Base-by-base conservation (phyloP, 148 eudicot species). In the Simmondsia chinensis region DNA sequence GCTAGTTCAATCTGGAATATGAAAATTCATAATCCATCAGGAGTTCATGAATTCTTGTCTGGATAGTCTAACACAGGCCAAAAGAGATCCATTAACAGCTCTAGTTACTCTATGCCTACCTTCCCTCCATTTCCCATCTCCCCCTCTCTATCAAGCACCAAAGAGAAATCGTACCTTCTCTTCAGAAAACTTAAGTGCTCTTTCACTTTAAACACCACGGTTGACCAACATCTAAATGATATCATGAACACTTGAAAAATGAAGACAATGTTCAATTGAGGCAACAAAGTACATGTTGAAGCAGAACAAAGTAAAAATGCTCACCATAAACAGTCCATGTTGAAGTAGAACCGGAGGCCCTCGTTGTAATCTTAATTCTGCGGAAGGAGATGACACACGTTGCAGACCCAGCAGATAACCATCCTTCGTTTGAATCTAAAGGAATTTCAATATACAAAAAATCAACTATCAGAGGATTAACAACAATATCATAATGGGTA, bases 271-370 rank as follows among this genome's bases (percentile, higher is more conserved):
- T 12, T 23, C n/a, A 50, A 42, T 12, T 12, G 21, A 7, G 32
- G 42, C 8, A 9, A 8, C 2, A 26, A 9, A 24, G 6, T 9
- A 11, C 6, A 7, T 49, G 13, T 34, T 9, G 0, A 7, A 1
- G 17, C 0, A 12, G 7, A 33, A 6, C 7, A 14, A 12, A n/a
- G 9, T 11, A 17, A 14, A 33, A 60, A 20, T 15, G 20, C 46
- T 61, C 13, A 91, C 97, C 97, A 72, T 76, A 43, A 85, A 74
- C 39, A 91, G 82, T 28, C 97, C 97, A 66, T 91, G 97, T 36
- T 63, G 54, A 33, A 91, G 97, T 19, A 91, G 61, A 50, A 91
- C 79, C 0, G 97, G 94, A 40, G 72, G 68, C 18, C 75, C 74
- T 36, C 46, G 68, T 29, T 31, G 51, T 21, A 44, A 57, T 39